These are phyloP conservation scores for Penicillium sp. DNA, from an alignment of 2,329 filamentous ascomycete species.

Conservation along the genomic window DNA sequence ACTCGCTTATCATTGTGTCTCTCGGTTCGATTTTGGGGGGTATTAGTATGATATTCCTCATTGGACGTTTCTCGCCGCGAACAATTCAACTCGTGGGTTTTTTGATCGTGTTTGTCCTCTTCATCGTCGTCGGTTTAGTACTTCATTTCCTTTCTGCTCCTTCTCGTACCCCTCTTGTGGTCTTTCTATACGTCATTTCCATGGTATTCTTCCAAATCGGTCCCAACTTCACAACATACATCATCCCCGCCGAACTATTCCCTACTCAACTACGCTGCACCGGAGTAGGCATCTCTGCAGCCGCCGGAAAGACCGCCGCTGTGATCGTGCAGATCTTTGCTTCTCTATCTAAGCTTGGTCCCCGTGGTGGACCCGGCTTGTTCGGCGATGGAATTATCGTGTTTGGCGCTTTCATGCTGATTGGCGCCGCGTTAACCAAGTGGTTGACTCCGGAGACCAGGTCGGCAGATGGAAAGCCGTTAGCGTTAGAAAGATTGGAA, in stretches of 20 bases:
- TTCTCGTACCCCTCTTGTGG: slow-evolving; percentile 7
- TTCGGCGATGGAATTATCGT: slow-evolving; percentile 16
- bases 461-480: slow-evolving; percentile 14
- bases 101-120: slow-evolving; percentile 9
- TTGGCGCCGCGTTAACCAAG: slow-evolving; percentile 14
- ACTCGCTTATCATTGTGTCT: slow-evolving; percentile 19
- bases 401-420: slow-evolving; percentile 17
- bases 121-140: slow-evolving; percentile 8
- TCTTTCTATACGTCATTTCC: slow-evolving; percentile 21
- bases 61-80: slow-evolving; percentile 15
- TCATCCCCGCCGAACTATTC: slow-evolving; percentile 60
- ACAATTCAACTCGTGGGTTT: slow-evolving; percentile 10
- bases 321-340: slow-evolving; percentile 29
- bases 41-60: slow-evolving; percentile 16
- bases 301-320: slow-evolving; percentile 57
- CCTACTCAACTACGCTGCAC: slow-evolving; percentile 58
- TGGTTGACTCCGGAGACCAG: slow-evolving; percentile 16
- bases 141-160: slow-evolving; percentile 22
- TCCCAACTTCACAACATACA: slow-evolving; percentile 59
- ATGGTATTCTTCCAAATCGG: slow-evolving; percentile 31
- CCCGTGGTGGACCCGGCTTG: slow-evolving; percentile 1
- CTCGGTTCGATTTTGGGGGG: slow-evolving; percentile 17
- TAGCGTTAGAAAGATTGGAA: slow-evolving; percentile 18
- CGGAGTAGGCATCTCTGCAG: slow-evolving; percentile 60
- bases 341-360: slow-evolving; percentile 3